These are phyloP conservation scores for Trichoderma hamatum DNA, from an alignment of 2,329 filamentous ascomycete species.

Conservation along the genomic window DNA sequence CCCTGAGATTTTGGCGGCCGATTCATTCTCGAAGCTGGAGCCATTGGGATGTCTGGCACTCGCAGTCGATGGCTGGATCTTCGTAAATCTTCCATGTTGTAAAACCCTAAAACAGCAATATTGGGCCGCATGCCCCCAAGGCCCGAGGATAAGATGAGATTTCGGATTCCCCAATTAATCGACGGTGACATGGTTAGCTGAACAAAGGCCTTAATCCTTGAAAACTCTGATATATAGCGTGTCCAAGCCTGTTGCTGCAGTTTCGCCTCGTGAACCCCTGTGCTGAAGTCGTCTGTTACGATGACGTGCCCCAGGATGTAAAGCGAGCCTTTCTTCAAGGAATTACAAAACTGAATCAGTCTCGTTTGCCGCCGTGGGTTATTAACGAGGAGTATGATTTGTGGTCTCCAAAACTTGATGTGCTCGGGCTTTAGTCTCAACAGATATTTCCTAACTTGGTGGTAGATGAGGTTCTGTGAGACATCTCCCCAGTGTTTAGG, in stretches of 20 bases:
- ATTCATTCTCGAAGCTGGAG: slow-evolving; percentile 41
- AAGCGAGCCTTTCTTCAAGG: slow-evolving; percentile 81
- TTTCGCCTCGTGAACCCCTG: slow-evolving; percentile 78
- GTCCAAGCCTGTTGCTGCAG: slow-evolving; percentile 82
- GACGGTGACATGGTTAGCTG: slow-evolving; percentile 82
- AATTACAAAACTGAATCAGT: slow-evolving; percentile 89
- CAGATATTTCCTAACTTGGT: slow-evolving; percentile 84
- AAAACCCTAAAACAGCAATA: slow-evolving; percentile 79
- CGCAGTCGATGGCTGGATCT: slow-evolving; percentile 59
- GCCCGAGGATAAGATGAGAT: slow-evolving; percentile 78
- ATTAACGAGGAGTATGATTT: slow-evolving; percentile 83
- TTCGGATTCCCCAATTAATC: slow-evolving; percentile 82
- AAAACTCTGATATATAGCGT: slow-evolving; percentile 80
- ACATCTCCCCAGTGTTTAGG: slow-evolving; percentile 91
- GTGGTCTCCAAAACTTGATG: slow-evolving; percentile 91
- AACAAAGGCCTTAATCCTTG: slow-evolving; percentile 85
- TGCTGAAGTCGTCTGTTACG: slow-evolving; percentile 78
- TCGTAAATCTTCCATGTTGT: slow-evolving; percentile 77
- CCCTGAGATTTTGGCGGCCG: slow-evolving; percentile 37
- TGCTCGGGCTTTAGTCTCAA: slow-evolving; percentile 83
- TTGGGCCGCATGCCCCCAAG: slow-evolving; percentile 88
- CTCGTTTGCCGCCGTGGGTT: slow-evolving; percentile 80
- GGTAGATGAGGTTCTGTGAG: slow-evolving; percentile 83
- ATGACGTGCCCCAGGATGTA: slow-evolving; percentile 89
- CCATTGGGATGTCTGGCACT: slow-evolving; percentile 54